Evolutionary conservation across 2,329 filamentous ascomycete species (phyloP), one percentile per base, ranked within the genome.

Genomic region (Phyllachora maydis): DNA sequence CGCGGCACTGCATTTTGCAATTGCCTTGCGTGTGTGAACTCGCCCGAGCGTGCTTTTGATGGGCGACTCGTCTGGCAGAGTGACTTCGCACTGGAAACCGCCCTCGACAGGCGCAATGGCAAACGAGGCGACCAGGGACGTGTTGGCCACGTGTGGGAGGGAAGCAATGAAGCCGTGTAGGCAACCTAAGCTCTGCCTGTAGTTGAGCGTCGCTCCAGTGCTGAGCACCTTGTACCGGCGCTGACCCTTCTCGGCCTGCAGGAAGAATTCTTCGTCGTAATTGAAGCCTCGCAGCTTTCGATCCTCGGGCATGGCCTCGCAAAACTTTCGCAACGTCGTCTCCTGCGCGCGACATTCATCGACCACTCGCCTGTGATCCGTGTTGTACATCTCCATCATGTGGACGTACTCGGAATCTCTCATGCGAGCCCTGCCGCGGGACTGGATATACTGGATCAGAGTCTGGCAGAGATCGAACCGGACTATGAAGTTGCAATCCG

Each of bases 401-500:
- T 77, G 78, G 16, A 83, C 62, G 42, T 85, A 93, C 31, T 64
- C 69, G 0, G 88, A 95, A 26, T 73, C 61, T 1, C 50, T 45
- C 36, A 81, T 75, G 18, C 88, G 65, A 8, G 88, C 88, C 25
- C 88, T 66, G 1, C 88, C 88, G 31, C 81, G 66, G 9, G 83
- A 93, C 43, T 98, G 88, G 11, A 95, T 71, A 40, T 93, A 95
- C 39, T 91, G 78, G 24, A 95, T 95, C 45, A 92, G 69, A 0
- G 85, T 93, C 8, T 62, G 59, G 46, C 82, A 92, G 3, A 91
- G 60, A 40, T 95, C 81, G 37, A 93, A 98, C 3, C 83, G 50
- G 28, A 76, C 55, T 15, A 75, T 53, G 1, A 72, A 41, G 32
- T 74, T 72, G 41, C 69, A 75, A 26, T 71, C 65, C 0, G 69